These are phyloP conservation scores for Ramalina intermedia DNA, from an alignment of 495 filamentous ascomycete genomes.

Conservation along the genomic window DNA sequence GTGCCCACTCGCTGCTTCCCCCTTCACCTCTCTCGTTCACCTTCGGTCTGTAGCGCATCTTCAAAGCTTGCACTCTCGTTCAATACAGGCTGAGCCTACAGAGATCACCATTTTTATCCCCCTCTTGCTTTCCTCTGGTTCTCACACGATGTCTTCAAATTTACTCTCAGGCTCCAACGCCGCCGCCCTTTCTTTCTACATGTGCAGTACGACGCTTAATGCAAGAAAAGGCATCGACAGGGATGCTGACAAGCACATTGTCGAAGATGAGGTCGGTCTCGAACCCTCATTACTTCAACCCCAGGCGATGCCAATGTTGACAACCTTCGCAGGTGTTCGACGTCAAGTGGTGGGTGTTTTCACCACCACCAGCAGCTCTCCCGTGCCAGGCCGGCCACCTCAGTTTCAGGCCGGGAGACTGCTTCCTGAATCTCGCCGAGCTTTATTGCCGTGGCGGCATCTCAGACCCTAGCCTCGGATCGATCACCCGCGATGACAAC, in stretches of 20 bases:
- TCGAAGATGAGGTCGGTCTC: neutral
- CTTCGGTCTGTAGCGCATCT: too few species aligned
- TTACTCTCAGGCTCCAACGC: too few species aligned
- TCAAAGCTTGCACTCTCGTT: too few species aligned
- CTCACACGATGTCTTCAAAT: too few species aligned
- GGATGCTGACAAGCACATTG: neutral
- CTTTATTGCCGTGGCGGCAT: conserved; percentile 11
- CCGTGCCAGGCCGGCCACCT: neutral
- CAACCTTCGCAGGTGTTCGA: neutral
- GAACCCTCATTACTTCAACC: neutral
- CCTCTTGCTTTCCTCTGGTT: too few species aligned
- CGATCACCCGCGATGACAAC: conserved; percentile 9
- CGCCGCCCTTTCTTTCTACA: too few species aligned
- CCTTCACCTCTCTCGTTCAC: too few species aligned
- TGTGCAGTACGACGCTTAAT: neutral
- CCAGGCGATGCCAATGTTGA: neutral
- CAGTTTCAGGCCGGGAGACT: conserved; percentile 1
- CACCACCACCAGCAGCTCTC: neutral
- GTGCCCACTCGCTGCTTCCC: too few species aligned
- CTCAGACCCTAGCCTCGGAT: conserved; percentile 2
- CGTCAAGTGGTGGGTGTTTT: neutral
- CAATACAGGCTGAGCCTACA: too few species aligned
- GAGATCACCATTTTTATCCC: too few species aligned
- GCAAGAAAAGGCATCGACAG: neutral
- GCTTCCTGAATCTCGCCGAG: conserved; percentile 15